Percentiles rank a stretch among this genome's conserved stretches.
Conservation (phyloP, 2,329 filamentous ascomycete genomes). For the Botryotinia convoluta region DNA sequence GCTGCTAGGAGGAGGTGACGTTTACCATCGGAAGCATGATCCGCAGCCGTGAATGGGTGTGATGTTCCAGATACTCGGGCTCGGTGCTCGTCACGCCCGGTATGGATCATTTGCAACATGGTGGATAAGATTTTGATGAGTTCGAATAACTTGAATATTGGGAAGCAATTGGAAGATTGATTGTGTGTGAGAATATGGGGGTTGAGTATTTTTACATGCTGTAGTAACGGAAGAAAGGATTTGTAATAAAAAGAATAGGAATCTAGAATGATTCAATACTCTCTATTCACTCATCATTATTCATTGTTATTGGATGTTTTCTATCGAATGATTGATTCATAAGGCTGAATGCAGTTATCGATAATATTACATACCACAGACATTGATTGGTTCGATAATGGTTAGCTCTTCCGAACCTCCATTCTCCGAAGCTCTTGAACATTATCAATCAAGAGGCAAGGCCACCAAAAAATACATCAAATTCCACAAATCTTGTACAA, state of each 20-base stretch:
- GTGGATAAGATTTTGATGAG: slow-evolving; percentile 1
- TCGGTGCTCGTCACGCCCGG: slow-evolving; percentile 22
- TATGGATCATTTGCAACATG: slow-evolving; percentile 28
- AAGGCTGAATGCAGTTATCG: slow-evolving; percentile 14
- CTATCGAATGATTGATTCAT: background rate
- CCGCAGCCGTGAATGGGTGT: slow-evolving; percentile 32
- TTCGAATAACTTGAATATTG: background rate
- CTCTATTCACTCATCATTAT: background rate
- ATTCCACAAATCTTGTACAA: background rate
- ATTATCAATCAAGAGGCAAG: slow-evolving; percentile 16
- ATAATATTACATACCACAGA: slow-evolving; percentile 3
- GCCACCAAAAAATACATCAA: slow-evolving; percentile 12
- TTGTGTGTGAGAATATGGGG: background rate
- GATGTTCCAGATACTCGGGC: slow-evolving; percentile 16
- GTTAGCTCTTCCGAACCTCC: background rate
- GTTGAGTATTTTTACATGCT: background rate
- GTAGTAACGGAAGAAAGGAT: background rate
- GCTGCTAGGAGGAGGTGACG: slow-evolving; percentile 64
- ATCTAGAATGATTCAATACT: background rate
- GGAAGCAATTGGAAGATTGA: background rate
- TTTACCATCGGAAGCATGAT: slow-evolving; percentile 48
- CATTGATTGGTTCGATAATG: slow-evolving; percentile 4
- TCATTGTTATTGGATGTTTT: slow-evolving; percentile 4
- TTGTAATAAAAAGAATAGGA: background rate
- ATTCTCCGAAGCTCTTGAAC: slow-evolving; percentile 6